A percentile compares a stretch with the other conserved stretches of the same genome.
Evolutionary conservation across 2,329 filamentous ascomycete genomes (phyloP).

Genomic region (Dactylellina cionopaga): DNA sequence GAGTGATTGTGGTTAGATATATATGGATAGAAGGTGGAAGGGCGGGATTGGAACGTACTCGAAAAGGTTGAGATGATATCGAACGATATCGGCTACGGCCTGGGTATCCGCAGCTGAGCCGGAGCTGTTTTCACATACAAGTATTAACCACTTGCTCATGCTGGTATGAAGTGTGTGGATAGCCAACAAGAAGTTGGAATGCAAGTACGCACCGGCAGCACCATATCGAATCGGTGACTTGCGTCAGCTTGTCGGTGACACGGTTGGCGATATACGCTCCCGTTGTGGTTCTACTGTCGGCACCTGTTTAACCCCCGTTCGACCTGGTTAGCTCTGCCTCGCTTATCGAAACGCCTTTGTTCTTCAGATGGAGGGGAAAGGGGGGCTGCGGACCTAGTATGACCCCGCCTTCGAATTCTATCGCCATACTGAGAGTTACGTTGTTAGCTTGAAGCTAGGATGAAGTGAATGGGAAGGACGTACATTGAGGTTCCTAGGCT

Average conservation of each 20-base stretch:
- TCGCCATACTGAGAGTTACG: slow-evolving; percentile 78
- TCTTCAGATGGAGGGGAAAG: neutral
- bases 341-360: too few species aligned
- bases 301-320: slow-evolving; percentile 71
- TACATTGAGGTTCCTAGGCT: slow-evolving; percentile 98
- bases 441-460: slow-evolving; percentile 54
- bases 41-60: too few species aligned
- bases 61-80: slow-evolving; percentile 94
- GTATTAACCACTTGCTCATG: too few species aligned
- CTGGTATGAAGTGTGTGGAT: too few species aligned
- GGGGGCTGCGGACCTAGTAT: slow-evolving; percentile 78
- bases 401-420: slow-evolving; percentile 98
- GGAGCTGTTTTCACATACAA: slow-evolving; percentile 64
- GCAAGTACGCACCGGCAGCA: slow-evolving; percentile 74
- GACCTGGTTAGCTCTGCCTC: neutral
- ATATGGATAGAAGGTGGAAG: too few species aligned
- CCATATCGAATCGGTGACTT: slow-evolving; percentile 99
- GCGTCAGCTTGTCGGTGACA: slow-evolving; percentile 98
- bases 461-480: slow-evolving; percentile 59
- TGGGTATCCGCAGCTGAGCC: slow-evolving; percentile 98
- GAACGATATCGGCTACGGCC: slow-evolving; percentile 96
- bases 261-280: slow-evolving; percentile 98
- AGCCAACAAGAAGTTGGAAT: too few species aligned
- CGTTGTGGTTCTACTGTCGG: slow-evolving; percentile 96
- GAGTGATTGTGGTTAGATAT: neutral